Percentiles rank a stretch among this genome's conserved stretches.
Conservation (phyloP, 2,329 filamentous ascomycete species). For the Penicillium janthinellum region DNA sequence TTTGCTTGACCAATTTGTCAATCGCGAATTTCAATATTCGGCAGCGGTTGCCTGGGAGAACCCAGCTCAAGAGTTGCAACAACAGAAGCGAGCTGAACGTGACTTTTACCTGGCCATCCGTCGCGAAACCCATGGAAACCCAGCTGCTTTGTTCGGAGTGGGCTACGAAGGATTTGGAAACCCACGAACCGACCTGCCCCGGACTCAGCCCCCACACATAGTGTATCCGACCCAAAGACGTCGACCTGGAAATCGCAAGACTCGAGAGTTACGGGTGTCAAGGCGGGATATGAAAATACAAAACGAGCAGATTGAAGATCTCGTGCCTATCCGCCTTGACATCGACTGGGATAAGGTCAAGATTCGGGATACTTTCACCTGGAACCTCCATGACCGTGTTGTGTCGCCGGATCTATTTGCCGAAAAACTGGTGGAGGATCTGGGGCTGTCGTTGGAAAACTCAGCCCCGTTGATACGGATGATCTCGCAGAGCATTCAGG, state of each 20-base stretch:
- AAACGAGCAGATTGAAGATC: conserved; percentile 85
- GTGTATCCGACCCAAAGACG: conserved; percentile 79
- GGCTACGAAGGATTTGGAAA: conserved; percentile 92
- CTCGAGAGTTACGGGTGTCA: conserved; percentile 70
- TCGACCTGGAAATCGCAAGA: conserved; percentile 74
- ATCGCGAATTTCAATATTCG: conserved; percentile 63
- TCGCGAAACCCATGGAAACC: conserved; percentile 59
- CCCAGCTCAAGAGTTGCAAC: conserved; percentile 59
- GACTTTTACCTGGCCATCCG: conserved; percentile 69
- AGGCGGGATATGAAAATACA: conserved; percentile 82
- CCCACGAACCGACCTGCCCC: conserved; percentile 71
- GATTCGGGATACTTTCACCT: conserved; percentile 95
- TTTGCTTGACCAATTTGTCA: conserved; percentile 64
- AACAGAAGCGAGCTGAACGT: conserved; percentile 66
- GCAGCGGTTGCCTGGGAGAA: conserved; percentile 56
- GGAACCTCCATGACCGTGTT: conserved; percentile 92
- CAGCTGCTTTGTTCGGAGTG: conserved; percentile 62
- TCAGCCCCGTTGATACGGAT: conserved; percentile 61
- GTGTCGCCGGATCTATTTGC: conserved; percentile 80
- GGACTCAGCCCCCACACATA: conserved; percentile 66
- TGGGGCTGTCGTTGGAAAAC: conserved; percentile 70
- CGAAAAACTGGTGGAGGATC: conserved; percentile 85
- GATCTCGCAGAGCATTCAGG: conserved; percentile 70
- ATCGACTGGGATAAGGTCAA: conserved; percentile 96
- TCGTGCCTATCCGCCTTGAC: conserved; percentile 88